Conservation (phyloP, 768 basidiomycete species). For the Tulasnella sp. region DNA sequence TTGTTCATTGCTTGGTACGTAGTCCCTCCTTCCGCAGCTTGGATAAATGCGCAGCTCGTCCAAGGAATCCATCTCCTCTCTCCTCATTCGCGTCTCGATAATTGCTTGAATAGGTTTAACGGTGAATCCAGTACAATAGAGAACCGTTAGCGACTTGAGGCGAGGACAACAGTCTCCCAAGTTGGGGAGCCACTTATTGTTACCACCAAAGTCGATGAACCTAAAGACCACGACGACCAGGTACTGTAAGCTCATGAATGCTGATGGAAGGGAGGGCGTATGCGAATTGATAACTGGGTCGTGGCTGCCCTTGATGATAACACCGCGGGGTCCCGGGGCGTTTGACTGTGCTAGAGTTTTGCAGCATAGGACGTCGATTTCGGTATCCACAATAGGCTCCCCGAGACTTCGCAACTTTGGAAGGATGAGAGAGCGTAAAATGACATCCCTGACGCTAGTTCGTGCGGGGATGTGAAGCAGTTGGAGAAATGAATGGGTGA, state of each 20-base stretch:
- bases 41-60: neutral
- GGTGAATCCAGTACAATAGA: neutral
- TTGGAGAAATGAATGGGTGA: neutral
- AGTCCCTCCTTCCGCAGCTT: neutral
- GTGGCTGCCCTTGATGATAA: neutral
- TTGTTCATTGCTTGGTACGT: neutral
- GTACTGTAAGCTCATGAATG: too few relatives aligned
- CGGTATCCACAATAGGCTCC: neutral
- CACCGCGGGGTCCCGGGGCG: neutral
- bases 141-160: neutral
- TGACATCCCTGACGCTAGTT: neutral
- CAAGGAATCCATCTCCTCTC: neutral
- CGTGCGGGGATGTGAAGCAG: neutral
- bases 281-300: neutral
- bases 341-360: neutral
- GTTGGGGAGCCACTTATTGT: neutral
- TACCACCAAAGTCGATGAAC: too few relatives aligned
- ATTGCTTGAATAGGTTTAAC: neutral
- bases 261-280: neutral
- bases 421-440: neutral
- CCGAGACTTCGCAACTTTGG: neutral
- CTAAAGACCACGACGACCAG: too few relatives aligned
- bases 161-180: neutral
- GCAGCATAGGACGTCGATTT: neutral
- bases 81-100: neutral